Base-by-base conservation (phyloP, 768 basidiomycete genomes). In the Kondoa subrosea region DNA sequence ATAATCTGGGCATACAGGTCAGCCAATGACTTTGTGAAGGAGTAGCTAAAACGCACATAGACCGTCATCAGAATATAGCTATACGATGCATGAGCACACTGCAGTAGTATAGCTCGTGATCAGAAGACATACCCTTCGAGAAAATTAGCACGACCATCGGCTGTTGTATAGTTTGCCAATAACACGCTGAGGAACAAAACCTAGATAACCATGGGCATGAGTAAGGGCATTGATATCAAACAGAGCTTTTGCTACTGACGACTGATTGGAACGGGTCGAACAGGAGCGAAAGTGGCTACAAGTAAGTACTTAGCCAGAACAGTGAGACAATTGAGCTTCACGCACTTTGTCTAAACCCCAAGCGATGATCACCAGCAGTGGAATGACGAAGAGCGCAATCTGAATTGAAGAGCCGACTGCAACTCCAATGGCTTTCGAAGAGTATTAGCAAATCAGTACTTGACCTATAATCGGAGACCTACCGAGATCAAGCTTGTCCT, bases 201-300 rank as follows among this genome's bases (percentile, higher is more conserved):
- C n/a, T n/a, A n/a, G n/a, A n/a, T n/a, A n/a, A n/a, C n/a, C n/a
- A n/a, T n/a, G n/a, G n/a, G n/a, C n/a, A n/a, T n/a, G n/a, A n/a
- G n/a, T n/a, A n/a, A n/a, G n/a, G n/a, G n/a, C n/a, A n/a, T n/a
- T n/a, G n/a, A n/a, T n/a, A n/a, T n/a, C n/a, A n/a, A n/a, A n/a
- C n/a, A n/a, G n/a, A n/a, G n/a, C n/a, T n/a, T n/a, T n/a, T n/a
- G n/a, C n/a, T n/a, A n/a, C n/a, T n/a, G n/a, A n/a, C n/a, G n/a
- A n/a, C n/a, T 0, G 87, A 86, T 78, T 92, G 88, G 75, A 87
- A 91, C 1, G 89, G 87, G 76, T 93, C 91, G 73, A 93, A 92
- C 34, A 91, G 80, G 58, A 62, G 61, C 16, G 30, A 17, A 12
- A 33, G 15, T 32, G 33, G 17, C 56, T 16, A 1, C 3, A 34